phyloP scores from a whole-genome alignment of 2,329 filamentous ascomycete genomes.

The Biscogniauxia marginata region DNA sequence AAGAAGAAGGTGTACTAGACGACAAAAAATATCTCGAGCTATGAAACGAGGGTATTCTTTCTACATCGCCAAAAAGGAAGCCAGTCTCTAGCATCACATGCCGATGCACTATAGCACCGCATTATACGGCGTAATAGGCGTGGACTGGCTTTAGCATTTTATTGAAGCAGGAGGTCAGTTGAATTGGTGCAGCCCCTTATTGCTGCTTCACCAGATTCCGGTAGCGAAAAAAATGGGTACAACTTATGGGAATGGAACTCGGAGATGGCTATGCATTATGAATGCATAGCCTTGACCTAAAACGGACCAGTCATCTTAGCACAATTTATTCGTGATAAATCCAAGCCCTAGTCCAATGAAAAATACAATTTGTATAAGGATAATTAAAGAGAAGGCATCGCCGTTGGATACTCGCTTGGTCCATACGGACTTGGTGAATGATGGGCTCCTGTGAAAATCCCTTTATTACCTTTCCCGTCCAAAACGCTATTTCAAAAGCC shows the following conservation, averaged over 20 bases:
- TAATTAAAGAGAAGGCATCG: too few species aligned
- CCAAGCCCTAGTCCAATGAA: background rate
- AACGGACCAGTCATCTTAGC: background rate
- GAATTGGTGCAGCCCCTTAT: background rate
- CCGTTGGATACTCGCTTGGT: too few species aligned
- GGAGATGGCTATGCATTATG: background rate
- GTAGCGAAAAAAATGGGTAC: background rate
- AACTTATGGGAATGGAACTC: background rate
- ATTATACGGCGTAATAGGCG: conserved; percentile 20
- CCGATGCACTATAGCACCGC: conserved; percentile 1
- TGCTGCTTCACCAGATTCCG: background rate
- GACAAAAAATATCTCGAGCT: background rate
- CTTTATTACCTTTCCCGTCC: too few species aligned
- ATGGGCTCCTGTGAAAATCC: too few species aligned
- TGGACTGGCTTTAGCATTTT: conserved; percentile 15
- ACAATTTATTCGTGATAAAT: background rate
- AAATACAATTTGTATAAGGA: background rate
- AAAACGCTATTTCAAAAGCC: too few species aligned
- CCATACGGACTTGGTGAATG: too few species aligned
- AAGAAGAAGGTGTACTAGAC: conserved; percentile 99
- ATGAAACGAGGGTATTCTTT: conserved; percentile 6
- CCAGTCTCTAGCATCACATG: background rate
- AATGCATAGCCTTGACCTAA: background rate
- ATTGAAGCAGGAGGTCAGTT: conserved; percentile 1
- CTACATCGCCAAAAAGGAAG: background rate